Conservation (phyloP, 345 rosid genomes). For the Lumnitzera racemosa region DNA sequence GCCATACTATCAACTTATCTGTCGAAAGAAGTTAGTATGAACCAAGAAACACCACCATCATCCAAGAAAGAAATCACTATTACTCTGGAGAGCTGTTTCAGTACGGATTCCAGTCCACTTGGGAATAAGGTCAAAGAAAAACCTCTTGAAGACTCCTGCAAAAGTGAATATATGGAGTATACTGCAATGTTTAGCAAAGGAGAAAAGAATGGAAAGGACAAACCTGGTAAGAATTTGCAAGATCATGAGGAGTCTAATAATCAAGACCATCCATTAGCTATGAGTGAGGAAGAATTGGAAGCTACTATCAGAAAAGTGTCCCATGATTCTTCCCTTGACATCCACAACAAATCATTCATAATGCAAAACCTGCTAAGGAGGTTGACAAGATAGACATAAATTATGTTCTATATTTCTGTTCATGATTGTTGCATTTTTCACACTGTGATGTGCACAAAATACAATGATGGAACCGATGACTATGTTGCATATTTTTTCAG, state of each 20-base stretch:
- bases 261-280: conserved; percentile 27
- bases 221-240: conserved; percentile 2
- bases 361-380: conserved; percentile 71
- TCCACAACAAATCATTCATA: conserved; percentile 46
- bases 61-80: no score
- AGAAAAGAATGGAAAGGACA: no score
- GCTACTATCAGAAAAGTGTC: conserved; percentile 62
- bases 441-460: background rate
- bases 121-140: conserved; percentile 3
- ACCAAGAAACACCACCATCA: conserved; percentile 9
- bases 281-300: conserved; percentile 60
- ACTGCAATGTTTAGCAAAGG: conserved; percentile 12
- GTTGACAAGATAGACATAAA: conserved; percentile 24
- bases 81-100: no score
- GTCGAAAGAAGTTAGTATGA: conserved; percentile 27
- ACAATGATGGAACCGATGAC: conserved; percentile 11
- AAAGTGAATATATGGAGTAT: conserved; percentile 17
- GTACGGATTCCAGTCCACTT: no score
- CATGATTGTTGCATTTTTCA: no score
- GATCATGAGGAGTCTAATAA: conserved; percentile 18
- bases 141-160: conserved; percentile 13
- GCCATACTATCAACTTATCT: conserved; percentile 56
- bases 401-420: background rate
- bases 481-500: conserved; percentile 38
- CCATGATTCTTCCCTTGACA: conserved; percentile 53